A percentile compares a stretch with the other conserved stretches of the same genome.
Evolutionary conservation across 306 rosid species (phyloP).

Genomic region (Lotus japonicus): DNA sequence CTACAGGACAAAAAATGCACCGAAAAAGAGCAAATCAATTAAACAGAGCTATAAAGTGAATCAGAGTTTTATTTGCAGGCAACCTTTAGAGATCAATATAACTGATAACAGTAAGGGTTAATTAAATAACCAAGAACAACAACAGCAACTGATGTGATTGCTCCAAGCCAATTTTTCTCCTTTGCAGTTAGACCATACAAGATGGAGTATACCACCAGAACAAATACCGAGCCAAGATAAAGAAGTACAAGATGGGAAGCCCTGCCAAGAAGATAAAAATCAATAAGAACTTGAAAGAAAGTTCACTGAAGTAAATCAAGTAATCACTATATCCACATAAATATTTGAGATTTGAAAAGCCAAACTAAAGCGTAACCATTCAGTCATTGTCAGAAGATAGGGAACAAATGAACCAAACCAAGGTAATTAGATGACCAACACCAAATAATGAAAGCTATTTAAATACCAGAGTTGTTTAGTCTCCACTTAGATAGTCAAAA

Average conservation of each 20-base stretch:
- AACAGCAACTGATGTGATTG: conserved; percentile 90
- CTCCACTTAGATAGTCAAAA: background rate
- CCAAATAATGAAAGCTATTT: background rate
- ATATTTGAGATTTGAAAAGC: background rate
- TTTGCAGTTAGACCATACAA: conserved; percentile 65
- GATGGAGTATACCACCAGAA: conserved; percentile 85
- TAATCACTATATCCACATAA: background rate
- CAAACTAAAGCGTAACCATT: background rate
- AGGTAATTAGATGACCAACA: background rate
- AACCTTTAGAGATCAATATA: conserved; percentile 1
- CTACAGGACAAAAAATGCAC: conserved; percentile 39
- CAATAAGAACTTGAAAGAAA: background rate
- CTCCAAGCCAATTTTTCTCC: conserved; percentile 94
- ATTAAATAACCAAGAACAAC: conserved; percentile 73
- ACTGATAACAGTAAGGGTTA: conserved; percentile 13
- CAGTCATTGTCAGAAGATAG: background rate
- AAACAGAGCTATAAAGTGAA: conserved; percentile 11
- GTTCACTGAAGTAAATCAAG: background rate
- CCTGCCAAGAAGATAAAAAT: conserved; percentile 44
- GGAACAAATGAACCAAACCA: background rate
- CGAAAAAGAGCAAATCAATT: background rate
- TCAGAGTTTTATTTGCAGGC: conserved; percentile 1
- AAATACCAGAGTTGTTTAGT: background rate
- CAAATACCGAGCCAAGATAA: conserved; percentile 83
- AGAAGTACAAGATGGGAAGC: conserved; percentile 95